Evolutionary conservation across 2,329 filamentous ascomycete species (phyloP), one percentile per base, ranked within the genome.

Genomic region (Mariannaea elegans): DNA sequence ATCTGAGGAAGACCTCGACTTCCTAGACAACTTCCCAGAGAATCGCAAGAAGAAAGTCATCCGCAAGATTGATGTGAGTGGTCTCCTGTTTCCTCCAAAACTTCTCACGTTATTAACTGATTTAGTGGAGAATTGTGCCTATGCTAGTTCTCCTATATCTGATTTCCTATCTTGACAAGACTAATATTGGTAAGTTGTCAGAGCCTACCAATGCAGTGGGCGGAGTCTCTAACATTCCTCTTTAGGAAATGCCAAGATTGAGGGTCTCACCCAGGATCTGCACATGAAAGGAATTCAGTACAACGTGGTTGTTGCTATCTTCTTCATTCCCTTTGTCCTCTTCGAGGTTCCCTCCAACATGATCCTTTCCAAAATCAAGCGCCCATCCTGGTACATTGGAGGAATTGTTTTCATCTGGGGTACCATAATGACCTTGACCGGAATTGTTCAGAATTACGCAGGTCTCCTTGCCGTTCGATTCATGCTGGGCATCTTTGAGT

Each of bases 271-370:
- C 23, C 52, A 80, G 29, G 68, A 73, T 29, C 36, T 73, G 4
- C 54, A 81, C 24, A n/a, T n/a, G n/a, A 81, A 81, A 1, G 76
- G 81, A 13, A 80, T 81, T 12, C 80, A 89, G 71, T 91, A 67
- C 56, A 70, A 70, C 23, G 42, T 70, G 18, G 65, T 59, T 2
- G 73, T 74, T 3, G 72, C 73, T 0, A 72, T 75, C 36, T 62
- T 74, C 45, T 70, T 75, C 31, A 67, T 74, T 3, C 70, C 71
- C n/a, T 88, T 88, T 61, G 90, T 92, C 81, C 70, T 67, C 13
- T 67, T 41, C 16, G 65, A 79, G 58, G 69, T 76, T 0, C 75
- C 75, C 4, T 76, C 72, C 45, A 78, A 79, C 50, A 74, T 77
- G 65, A 64, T 78, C 4, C 68, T 79, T 6, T 68, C 67, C 61